Evolutionary conservation across 805 yeast genomes (phyloP).

Genomic region (Wickerhamiella lipophila): DNA sequence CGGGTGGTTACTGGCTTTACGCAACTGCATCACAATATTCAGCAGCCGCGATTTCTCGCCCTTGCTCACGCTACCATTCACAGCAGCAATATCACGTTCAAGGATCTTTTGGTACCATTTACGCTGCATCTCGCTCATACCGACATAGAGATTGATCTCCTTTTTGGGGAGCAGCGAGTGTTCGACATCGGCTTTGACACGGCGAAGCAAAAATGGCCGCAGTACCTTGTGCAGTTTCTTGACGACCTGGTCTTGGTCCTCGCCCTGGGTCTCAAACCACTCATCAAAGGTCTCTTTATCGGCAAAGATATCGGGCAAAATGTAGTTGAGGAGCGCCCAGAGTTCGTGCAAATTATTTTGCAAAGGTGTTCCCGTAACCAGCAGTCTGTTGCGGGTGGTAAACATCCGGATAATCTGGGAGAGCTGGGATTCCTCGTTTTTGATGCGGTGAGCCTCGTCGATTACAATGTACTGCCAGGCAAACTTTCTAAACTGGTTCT

Average conservation of each 20-base stretch:
- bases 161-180: conserved; percentile 80
- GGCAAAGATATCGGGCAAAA: conserved; percentile 89
- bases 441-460: conserved; percentile 95
- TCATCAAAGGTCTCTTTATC: conserved; percentile 82
- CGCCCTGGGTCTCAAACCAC: conserved; percentile 59
- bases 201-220: conserved; percentile 74
- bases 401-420: conserved; percentile 87
- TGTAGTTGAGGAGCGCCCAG: conserved; percentile 86
- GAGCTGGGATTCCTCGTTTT: conserved; percentile 82
- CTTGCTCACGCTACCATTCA: conserved; percentile 89
- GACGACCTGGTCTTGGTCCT: conserved; percentile 66
- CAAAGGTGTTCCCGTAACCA: conserved; percentile 92
- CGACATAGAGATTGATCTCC: conserved; percentile 79
- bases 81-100: conserved; percentile 92
- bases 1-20: conserved; percentile 96
- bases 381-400: conserved; percentile 67
- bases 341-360: conserved; percentile 91
- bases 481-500: conserved; percentile 61
- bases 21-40: conserved; percentile 90
- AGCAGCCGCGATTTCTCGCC: conserved; percentile 82
- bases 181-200: conserved; percentile 90
- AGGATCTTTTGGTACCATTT: conserved; percentile 80
- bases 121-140: conserved; percentile 91
- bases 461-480: conserved; percentile 90
- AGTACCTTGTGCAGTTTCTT: conserved; percentile 79